Evolutionary conservation across 352 stramenopile genomes (phyloP), one percentile per base, ranked within the genome.

Genomic region (Phytophthora cryptogea): DNA sequence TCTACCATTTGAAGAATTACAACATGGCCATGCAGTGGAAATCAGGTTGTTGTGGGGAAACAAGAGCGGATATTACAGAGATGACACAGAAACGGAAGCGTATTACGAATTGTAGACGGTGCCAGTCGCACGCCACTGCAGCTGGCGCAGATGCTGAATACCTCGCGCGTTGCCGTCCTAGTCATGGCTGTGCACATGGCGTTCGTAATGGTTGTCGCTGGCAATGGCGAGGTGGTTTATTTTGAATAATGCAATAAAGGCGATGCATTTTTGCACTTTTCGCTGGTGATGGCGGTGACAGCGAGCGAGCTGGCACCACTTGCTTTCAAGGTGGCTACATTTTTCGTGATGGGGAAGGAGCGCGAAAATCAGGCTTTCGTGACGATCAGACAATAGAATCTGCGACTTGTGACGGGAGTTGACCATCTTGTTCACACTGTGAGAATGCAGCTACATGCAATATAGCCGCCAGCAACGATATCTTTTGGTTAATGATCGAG

Each of bases 81-180:
- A 5, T 26, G 13, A 5, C 16, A 4, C 7, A 10, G 30, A 35
- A 35, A 35, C 7, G 30, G 30, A 35, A 10, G 9, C 20, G 20
- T 23, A 11, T 35, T 35, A 35, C 30, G 3, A 3, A 35, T 8
- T 11, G 30, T 39, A 39, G 33, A 39, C 33, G 33, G 9, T 39
- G 11, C 33, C 33, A 39, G 33, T 39, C 33, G 33, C 33, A 39
- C 33, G 33, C 33, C 33, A 39, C 33, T 39, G 33, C 36, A 43
- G 37, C 37, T 43, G 37, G 37, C 32, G 8, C n/a, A 26, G 4
- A 42, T 11, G 36, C 36, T 43, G 37, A 43, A 43, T 26, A 43
- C 37, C 14, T 10, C 9, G 6, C 11, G 9, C 32, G 11, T 13
- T 37, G 10, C 32, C 14, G 32, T 13, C 8, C 9, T 37, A 3